Evolutionary conservation across 1,139 yeast species (phyloP).

Genomic region (Debaryomycetaceae sp.): DNA sequence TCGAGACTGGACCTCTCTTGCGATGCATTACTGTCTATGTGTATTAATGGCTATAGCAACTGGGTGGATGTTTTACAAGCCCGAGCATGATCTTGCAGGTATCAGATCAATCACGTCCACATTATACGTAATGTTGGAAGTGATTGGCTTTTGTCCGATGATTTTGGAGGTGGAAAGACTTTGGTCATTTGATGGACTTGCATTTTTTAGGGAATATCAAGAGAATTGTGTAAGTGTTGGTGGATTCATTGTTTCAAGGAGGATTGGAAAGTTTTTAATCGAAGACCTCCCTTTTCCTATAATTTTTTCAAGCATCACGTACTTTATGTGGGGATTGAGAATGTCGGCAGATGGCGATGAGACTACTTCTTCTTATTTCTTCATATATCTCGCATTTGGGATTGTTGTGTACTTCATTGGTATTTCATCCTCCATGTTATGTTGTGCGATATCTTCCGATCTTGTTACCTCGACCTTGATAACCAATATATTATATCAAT

Average conservation of each 20-base stretch:
- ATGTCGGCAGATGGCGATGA: slow-evolving; percentile 14
- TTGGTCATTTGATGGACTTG: slow-evolving; percentile 63
- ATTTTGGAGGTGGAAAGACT: slow-evolving; percentile 72
- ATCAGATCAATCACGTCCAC: slow-evolving; percentile 63
- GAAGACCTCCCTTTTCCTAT: slow-evolving; percentile 70
- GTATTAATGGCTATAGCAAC: slow-evolving; percentile 53
- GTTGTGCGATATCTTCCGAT: slow-evolving; percentile 60
- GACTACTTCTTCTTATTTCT: slow-evolving; percentile 42
- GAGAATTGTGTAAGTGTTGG: slow-evolving; percentile 66
- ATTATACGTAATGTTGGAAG: slow-evolving; percentile 60
- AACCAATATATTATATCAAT: slow-evolving; percentile 61
- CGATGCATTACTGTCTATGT: slow-evolving; percentile 55
- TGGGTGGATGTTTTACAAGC: slow-evolving; percentile 78
- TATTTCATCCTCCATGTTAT: slow-evolving; percentile 52
- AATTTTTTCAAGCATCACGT: slow-evolving; percentile 57
- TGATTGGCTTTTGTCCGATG: slow-evolving; percentile 67
- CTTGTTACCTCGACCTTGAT: slow-evolving; percentile 64
- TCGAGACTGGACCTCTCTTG: slow-evolving; percentile 57
- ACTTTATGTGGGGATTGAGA: slow-evolving; percentile 76
- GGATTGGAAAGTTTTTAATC: slow-evolving; percentile 60
- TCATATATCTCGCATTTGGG: slow-evolving; percentile 57
- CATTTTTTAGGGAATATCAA: slow-evolving; percentile 69
- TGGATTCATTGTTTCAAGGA: slow-evolving; percentile 66
- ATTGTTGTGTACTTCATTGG: slow-evolving; percentile 57
- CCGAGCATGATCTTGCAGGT: slow-evolving; percentile 61